Base-by-base conservation (phyloP, 495 filamentous ascomycete species). In the Physcia stellaris region DNA sequence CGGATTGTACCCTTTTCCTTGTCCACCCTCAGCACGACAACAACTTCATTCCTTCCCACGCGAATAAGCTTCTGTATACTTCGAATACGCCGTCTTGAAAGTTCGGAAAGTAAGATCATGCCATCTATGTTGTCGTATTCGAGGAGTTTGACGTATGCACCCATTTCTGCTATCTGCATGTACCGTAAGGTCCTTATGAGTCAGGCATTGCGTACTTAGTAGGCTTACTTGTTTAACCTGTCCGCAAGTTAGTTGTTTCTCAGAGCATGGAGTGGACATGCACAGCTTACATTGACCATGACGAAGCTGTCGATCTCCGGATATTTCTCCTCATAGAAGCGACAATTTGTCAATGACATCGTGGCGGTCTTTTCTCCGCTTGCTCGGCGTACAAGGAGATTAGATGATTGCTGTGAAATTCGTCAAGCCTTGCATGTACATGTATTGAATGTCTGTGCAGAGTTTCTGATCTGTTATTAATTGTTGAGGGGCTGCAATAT, bases 101-200 rank as follows among this genome's bases (percentile, higher is more conserved):
- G 73, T 59, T 98, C 90, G 49, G 82, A 90, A 45, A 98, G 80
- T 34, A 98, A 70, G 46, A 98, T 98, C 90, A 98, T 98, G 68
- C 90, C 90, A 58, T 98, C 90, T 61, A 98, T 98, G 65, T 95
- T 93, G 60, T 96, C 90, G 61, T 98, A 98, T 66, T 98, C 90
- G 50, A 98, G 79, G 20, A 98, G 77, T 66, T 98, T 98, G 55
- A 98, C 90, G 57, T 98, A 98, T 49, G 90, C 90, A 49, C 90
- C 90, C 90, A 98, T 98, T 59, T 98, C 90, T 57, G 90, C 90
- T 57, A 98, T 98, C 85, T 94, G 52, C 28, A 43, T 15, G 30
- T 32, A 43, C 26, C 36, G 23, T 46, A 53, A 55, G 43, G 35
- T 35, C 40, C 27, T 39, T 47, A 34, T 21, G 10, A 36, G 41